phyloP scores from a whole-genome alignment of 2,329 filamentous ascomycete genomes.

The Dendryphion nanum region DNA sequence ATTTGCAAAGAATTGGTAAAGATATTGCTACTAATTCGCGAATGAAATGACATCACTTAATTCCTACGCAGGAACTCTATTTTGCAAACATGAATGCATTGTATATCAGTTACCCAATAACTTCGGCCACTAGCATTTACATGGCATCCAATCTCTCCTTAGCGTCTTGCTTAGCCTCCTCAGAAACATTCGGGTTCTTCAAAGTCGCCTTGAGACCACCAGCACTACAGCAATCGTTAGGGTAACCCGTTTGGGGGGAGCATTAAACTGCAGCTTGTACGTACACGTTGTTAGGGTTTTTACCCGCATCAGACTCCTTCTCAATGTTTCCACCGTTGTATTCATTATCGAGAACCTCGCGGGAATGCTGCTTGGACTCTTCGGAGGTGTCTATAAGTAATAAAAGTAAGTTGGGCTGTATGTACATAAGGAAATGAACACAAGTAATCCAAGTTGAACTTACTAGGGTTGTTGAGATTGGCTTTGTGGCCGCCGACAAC shows the following conservation, averaged over 20 bases:
- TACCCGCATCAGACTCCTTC: constrained; percentile 30
- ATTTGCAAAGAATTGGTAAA: too few relatives aligned
- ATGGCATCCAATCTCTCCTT: constrained; percentile 53
- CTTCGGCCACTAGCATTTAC: too few relatives aligned
- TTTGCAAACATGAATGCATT: too few relatives aligned
- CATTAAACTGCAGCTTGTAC: too few relatives aligned
- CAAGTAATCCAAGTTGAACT: too few relatives aligned
- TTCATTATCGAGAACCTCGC: constrained; percentile 52
- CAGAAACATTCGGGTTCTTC: constrained; percentile 57
- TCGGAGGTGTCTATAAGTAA: constrained; percentile 52
- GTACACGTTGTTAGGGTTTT: constrained; percentile 55
- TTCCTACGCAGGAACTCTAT: too few relatives aligned
- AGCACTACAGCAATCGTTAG: constrained; percentile 12
- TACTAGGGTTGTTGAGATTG: constrained; percentile 55
- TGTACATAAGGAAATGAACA: constrained; percentile 1
- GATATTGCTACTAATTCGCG: too few relatives aligned
- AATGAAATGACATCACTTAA: too few relatives aligned
- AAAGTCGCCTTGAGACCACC: constrained; percentile 41
- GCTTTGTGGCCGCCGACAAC: constrained; percentile 60
- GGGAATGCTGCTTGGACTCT: constrained; percentile 57
- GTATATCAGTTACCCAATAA: too few relatives aligned
- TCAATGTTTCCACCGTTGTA: constrained; percentile 45
- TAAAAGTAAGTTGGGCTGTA: too few relatives aligned
- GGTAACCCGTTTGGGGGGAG: neutral
- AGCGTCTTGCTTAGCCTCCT: constrained; percentile 57